phyloP scores from a whole-genome alignment of 805 yeast species.

The Sugiyamaella qingdaonensis region DNA sequence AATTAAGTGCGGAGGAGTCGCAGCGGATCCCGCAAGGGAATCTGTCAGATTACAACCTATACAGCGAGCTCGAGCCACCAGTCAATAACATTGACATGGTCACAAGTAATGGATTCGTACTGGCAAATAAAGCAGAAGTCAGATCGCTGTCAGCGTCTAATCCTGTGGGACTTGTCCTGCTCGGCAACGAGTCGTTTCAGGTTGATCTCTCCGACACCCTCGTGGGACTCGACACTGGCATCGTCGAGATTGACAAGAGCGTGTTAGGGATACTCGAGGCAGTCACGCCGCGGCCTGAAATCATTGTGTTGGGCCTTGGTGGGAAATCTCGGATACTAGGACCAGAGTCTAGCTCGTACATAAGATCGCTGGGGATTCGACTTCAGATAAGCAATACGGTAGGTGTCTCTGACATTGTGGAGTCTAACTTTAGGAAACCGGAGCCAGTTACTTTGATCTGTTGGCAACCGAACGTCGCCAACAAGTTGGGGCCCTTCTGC shows the following conservation, averaged over 20 bases:
- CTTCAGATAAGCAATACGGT: constrained; percentile 62
- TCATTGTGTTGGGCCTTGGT: constrained; percentile 70
- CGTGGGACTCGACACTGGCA: constrained; percentile 47
- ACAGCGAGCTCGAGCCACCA: constrained; percentile 43
- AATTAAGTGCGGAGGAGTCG: constrained; percentile 8
- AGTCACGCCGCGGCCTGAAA: constrained; percentile 73
- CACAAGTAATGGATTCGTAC: constrained; percentile 53
- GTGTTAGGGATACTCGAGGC: constrained; percentile 48
- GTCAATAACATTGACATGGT: constrained; percentile 49
- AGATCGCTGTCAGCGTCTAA: constrained; percentile 30
- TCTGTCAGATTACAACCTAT: constrained; percentile 42
- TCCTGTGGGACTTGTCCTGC: constrained; percentile 29
- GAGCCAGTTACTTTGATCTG: constrained; percentile 67
- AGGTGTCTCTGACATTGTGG: constrained; percentile 10
- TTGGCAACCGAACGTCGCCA: constrained; percentile 76
- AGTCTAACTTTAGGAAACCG: constrained; percentile 35
- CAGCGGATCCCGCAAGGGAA: constrained; percentile 21
- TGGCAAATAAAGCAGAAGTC: constrained; percentile 50
- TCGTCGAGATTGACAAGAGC: constrained; percentile 49
- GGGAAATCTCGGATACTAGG: constrained; percentile 57
- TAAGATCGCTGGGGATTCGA: constrained; percentile 62
- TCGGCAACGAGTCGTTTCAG: constrained; percentile 54
- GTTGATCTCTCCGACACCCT: constrained; percentile 42
- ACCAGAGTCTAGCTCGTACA: constrained; percentile 45
- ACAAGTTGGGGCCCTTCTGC: constrained; percentile 65